Percentiles rank a stretch among this genome's conserved stretches.
These are phyloP conservation scores for Cyclostephanos invisitatus DNA, from an alignment of 108 stramenopile species.

Conservation along the genomic window DNA sequence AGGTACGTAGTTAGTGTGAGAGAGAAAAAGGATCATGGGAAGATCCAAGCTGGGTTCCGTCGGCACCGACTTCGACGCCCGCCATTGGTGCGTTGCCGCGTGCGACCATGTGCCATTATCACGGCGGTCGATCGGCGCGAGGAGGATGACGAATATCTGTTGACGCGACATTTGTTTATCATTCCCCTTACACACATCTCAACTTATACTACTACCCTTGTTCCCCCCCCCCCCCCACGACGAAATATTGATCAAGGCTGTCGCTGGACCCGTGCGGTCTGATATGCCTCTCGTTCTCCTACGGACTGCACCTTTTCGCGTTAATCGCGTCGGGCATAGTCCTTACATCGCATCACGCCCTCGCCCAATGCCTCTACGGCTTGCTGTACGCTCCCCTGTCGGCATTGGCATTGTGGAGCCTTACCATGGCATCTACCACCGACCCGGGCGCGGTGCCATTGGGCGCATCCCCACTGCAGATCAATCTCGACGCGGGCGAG, in stretches of 20 bases:
- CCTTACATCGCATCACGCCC: conserved; percentile 46
- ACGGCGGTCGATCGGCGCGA: too few relatives aligned
- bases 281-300: conserved; percentile 55
- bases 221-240: neutral
- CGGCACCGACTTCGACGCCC: conserved; percentile 37
- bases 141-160: neutral
- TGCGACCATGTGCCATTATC: neutral
- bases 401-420: conserved; percentile 54
- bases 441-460: conserved; percentile 87
- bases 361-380: conserved; percentile 49
- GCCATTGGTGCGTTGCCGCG: neutral
- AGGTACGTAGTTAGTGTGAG: too few relatives aligned
- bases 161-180: neutral
- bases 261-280: conserved; percentile 73
- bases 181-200: too few relatives aligned
- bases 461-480: conserved; percentile 73
- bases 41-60: conserved; percentile 23
- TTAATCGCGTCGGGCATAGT: conserved; percentile 42
- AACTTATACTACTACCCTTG: too few relatives aligned
- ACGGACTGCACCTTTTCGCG: conserved; percentile 68
- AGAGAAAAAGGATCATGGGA: conserved; percentile 18
- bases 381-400: conserved; percentile 54
- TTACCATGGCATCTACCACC: conserved; percentile 70
- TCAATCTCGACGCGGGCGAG: conserved; percentile 27
- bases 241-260: conserved; percentile 47